Percentiles rank a stretch among this genome's conserved stretches.
phyloP scores from a whole-genome alignment of 768 basidiomycete species.

The Boletus sp. region DNA sequence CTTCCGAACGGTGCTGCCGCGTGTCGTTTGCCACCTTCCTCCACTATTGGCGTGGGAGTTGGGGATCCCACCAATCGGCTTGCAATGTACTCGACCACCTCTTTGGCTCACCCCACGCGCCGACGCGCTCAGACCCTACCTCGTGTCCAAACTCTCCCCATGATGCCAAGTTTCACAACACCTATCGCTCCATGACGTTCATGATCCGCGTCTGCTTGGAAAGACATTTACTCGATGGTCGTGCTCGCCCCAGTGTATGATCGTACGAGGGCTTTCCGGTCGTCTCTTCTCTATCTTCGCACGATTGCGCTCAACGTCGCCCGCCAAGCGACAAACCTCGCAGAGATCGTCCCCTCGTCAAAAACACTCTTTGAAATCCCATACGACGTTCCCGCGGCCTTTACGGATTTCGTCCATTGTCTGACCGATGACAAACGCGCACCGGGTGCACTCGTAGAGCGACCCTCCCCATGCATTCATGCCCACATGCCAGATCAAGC shows the following conservation, averaged over 20 bases:
- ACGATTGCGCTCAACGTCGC: slow-evolving; percentile 36
- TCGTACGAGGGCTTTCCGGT: slow-evolving; percentile 44
- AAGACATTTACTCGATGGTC: slow-evolving; percentile 32
- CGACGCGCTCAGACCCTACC: slow-evolving; percentile 16
- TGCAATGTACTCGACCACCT: no score
- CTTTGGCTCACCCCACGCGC: background rate
- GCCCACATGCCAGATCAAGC: slow-evolving; percentile 9
- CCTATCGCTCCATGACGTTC: slow-evolving; percentile 28
- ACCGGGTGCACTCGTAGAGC: slow-evolving; percentile 12
- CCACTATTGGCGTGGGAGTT: no score
- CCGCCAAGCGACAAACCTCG: background rate
- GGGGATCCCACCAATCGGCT: no score
- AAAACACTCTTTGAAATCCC: no score
- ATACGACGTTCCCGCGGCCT: slow-evolving; percentile 18
- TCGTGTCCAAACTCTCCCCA: slow-evolving; percentile 22
- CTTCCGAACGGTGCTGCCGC: no score
- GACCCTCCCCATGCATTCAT: slow-evolving; percentile 17
- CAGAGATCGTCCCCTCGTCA: background rate
- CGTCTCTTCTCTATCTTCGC: slow-evolving; percentile 36
- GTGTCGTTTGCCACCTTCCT: no score
- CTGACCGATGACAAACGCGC: slow-evolving; percentile 13
- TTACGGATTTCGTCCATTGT: slow-evolving; percentile 23
- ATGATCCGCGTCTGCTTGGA: slow-evolving; percentile 38
- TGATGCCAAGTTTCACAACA: slow-evolving; percentile 24
- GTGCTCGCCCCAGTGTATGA: slow-evolving; percentile 41